Conservation (phyloP, 2,329 filamentous ascomycete species). For the Fusarium solani-melongenae region DNA sequence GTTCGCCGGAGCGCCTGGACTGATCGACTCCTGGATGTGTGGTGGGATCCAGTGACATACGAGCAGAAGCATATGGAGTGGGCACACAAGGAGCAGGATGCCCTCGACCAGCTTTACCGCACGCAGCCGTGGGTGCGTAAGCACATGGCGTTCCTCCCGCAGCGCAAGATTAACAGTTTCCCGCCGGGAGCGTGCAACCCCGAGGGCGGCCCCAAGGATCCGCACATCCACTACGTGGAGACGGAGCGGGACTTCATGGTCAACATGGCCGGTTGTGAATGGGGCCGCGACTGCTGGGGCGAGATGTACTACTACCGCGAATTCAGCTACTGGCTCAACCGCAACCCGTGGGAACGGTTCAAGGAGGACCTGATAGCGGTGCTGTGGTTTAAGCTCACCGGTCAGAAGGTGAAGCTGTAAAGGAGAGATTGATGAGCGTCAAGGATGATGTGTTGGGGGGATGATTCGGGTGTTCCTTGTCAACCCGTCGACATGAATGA, state of each 20-base stretch:
- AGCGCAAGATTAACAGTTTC: slow-evolving; percentile 95
- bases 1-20: slow-evolving; percentile 87
- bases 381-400: slow-evolving; percentile 72
- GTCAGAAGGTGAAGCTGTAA: slow-evolving; percentile 68
- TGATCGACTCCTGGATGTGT: slow-evolving; percentile 90
- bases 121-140: slow-evolving; percentile 93
- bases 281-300: slow-evolving; percentile 96
- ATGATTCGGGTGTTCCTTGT: not conserved
- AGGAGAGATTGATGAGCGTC: slow-evolving; percentile 2
- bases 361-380: slow-evolving; percentile 73
- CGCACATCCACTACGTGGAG: slow-evolving; percentile 85
- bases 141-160: slow-evolving; percentile 88
- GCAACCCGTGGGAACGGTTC: slow-evolving; percentile 81
- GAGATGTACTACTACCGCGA: slow-evolving; percentile 98
- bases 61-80: slow-evolving; percentile 99
- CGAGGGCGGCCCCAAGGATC: slow-evolving; percentile 71
- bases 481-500: slow-evolving; percentile 20
- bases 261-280: slow-evolving; percentile 98
- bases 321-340: slow-evolving; percentile 89
- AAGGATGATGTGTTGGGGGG: not conserved
- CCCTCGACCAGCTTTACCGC: slow-evolving; percentile 89
- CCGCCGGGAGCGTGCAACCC: slow-evolving; percentile 89
- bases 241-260: slow-evolving; percentile 91
- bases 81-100: slow-evolving; percentile 99
- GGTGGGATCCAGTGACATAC: slow-evolving; percentile 98